Conservation (phyloP, 2,329 filamentous ascomycete species). For the Aschersonia sp. region DNA sequence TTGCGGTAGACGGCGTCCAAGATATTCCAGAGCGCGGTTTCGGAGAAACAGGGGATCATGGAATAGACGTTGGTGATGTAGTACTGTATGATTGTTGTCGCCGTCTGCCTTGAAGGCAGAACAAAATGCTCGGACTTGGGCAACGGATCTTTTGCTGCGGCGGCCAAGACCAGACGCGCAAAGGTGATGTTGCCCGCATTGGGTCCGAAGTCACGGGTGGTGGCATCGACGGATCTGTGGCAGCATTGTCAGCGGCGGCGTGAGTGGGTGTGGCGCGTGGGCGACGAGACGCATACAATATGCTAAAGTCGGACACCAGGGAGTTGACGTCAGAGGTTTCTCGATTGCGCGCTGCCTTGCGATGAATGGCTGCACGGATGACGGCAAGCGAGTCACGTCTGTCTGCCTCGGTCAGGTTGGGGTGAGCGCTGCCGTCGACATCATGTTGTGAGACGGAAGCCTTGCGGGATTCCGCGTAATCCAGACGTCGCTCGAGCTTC, state of each 20-base stretch:
- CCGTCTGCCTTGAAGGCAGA: slow-evolving; percentile 59
- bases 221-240: slow-evolving; percentile 76
- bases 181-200: slow-evolving; percentile 85
- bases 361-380: slow-evolving; percentile 48
- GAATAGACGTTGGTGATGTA: slow-evolving; percentile 74
- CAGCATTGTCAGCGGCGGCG: background rate
- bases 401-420: slow-evolving; percentile 25
- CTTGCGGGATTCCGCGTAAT: slow-evolving; percentile 55
- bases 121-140: slow-evolving; percentile 43
- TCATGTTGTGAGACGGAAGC: slow-evolving; percentile 55
- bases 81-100: slow-evolving; percentile 59
- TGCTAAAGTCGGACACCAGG: slow-evolving; percentile 85
- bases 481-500: slow-evolving; percentile 66
- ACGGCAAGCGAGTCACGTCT: slow-evolving; percentile 49
- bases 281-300: slow-evolving; percentile 42
- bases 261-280: background rate
- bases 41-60: slow-evolving; percentile 70
- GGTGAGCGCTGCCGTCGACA: slow-evolving; percentile 23
- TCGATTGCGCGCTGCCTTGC: slow-evolving; percentile 46
- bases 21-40: slow-evolving; percentile 61
- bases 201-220: slow-evolving; percentile 83
- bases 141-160: slow-evolving; percentile 59
- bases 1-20: slow-evolving; percentile 71
- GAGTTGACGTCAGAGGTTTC: slow-evolving; percentile 85
- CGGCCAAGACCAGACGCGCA: slow-evolving; percentile 73